Base-by-base conservation (phyloP, 2,329 filamentous ascomycete genomes). In the Colletotrichum abscissum region DNA sequence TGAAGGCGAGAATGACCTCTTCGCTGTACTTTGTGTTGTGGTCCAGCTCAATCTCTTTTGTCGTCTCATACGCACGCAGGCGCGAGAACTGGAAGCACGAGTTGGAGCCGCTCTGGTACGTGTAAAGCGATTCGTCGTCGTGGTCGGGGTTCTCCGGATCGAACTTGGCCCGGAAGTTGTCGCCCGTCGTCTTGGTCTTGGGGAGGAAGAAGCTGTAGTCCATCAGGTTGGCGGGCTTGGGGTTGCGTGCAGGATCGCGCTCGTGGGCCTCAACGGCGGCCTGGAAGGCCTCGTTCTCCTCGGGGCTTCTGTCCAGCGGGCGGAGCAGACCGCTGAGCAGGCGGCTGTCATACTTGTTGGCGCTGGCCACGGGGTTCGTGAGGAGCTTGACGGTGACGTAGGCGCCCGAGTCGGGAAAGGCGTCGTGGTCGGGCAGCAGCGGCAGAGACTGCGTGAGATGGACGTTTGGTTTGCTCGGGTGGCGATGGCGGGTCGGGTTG, bases 321-420 rank as follows among this genome's bases (percentile, higher is more conserved):
- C 88, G 87, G 77, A 93, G 87, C 69, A 93, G 81, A 75, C 89
- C 88, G 76, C 87, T 88, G 59, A 92, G 87, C 30, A 93, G 85
- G 49, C 92, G 90, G 62, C 84, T 84, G 79, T 92, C 90, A 80
- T 92, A 93, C 57, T 82, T 82, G 59, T 78, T 84, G 56, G 82
- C 83, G 67, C 86, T 84, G 11, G 87, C 83, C 33, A 93, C 88
- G 4, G 92, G 92, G 79, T 92, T 92, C 75, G 88, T 90, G 64
- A 88, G 87, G 81, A 93, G 93, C 81, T 93, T 93, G 83, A 93
- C 86, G 16, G 91, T 90, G 75, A 92, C 89, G 78, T 93, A 93
- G 74, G 91, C 91, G 67, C 92, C 91, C 3, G 89, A 90, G 80
- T 93, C 92, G 60, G 91, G 91, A 83, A 92, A 92, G n/a, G 90